Evolutionary conservation across 2,329 filamentous ascomycete genomes (phyloP).

Genomic region (Rachicladosporium sp.): DNA sequence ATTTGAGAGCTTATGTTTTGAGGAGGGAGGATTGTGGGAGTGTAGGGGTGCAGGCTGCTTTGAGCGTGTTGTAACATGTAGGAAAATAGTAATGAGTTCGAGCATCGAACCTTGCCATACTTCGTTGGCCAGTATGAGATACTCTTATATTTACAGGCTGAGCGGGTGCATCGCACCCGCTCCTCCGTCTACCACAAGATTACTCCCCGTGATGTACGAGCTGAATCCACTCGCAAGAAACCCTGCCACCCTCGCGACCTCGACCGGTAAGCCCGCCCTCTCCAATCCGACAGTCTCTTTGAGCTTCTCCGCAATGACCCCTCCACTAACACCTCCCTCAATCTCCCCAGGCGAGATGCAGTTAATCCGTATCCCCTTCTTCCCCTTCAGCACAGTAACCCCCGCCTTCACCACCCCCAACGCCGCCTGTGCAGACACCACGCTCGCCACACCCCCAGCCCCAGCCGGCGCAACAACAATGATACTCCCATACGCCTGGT

Average conservation of each 20-base stretch:
- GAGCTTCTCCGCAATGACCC: constrained; percentile 41
- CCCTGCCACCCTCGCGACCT: constrained; percentile 48
- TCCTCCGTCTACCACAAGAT: constrained; percentile 51
- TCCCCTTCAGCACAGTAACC: constrained; percentile 45
- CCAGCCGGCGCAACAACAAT: constrained; percentile 48
- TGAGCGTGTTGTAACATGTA: constrained; percentile 47
- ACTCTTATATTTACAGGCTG: constrained; percentile 5
- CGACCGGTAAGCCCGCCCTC: constrained; percentile 43
- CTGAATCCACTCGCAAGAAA: constrained; percentile 53
- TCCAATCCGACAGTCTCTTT: constrained; percentile 45
- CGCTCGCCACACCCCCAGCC: constrained; percentile 50
- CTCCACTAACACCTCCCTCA: constrained; percentile 35
- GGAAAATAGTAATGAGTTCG: too few species aligned
- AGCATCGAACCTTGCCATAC: too few species aligned
- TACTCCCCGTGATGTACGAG: constrained; percentile 49
- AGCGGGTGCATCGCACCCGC: constrained; percentile 28
- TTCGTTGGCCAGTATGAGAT: too few species aligned
- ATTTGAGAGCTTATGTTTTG: constrained; percentile 71
- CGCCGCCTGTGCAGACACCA: constrained; percentile 48
- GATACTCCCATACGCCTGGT: constrained; percentile 48
- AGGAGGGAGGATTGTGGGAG: constrained; percentile 73
- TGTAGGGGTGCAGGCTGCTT: constrained; percentile 69
- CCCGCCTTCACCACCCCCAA: constrained; percentile 50
- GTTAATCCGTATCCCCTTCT: constrained; percentile 45
- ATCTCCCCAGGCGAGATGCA: constrained; percentile 38